Percentiles rank a stretch among this genome's conserved stretches.
Evolutionary conservation across 257 asterid genomes (phyloP).

Genomic region (Asclepias syriaca): DNA sequence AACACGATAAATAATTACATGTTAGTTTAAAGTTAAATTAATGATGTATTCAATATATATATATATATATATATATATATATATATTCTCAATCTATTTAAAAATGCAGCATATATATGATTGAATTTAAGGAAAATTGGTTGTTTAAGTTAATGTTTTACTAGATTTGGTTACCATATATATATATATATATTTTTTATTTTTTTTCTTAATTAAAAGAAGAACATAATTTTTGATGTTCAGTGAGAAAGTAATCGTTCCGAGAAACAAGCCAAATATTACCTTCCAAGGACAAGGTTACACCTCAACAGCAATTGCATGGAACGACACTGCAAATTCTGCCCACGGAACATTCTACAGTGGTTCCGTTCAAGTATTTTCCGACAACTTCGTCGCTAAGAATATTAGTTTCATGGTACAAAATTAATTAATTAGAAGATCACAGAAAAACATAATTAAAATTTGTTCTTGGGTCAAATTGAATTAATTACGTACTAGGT

Average conservation of each 20-base stretch:
- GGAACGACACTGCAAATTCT: constrained; percentile 89
- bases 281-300: constrained; percentile 96
- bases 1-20: too few relatives aligned
- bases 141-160: too few relatives aligned
- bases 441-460: not conserved
- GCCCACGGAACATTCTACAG: constrained; percentile 82
- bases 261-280: constrained; percentile 61
- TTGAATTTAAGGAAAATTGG: too few relatives aligned
- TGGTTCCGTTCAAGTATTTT: constrained; percentile 83
- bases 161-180: too few relatives aligned
- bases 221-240: too few relatives aligned
- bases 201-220: too few relatives aligned
- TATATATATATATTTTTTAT: too few relatives aligned
- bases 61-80: too few relatives aligned
- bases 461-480: not conserved
- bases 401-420: constrained; percentile 86
- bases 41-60: too few relatives aligned
- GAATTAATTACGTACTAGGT: not conserved
- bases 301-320: constrained; percentile 74
- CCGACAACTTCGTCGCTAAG: constrained; percentile 73
- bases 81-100: too few relatives aligned
- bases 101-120: too few relatives aligned
- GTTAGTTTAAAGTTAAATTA: too few relatives aligned
- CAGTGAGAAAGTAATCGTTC: constrained; percentile 81
- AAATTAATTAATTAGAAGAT: not conserved